Base-by-base conservation (phyloP, 2,329 filamentous ascomycete species). In the Neonectria faginata region DNA sequence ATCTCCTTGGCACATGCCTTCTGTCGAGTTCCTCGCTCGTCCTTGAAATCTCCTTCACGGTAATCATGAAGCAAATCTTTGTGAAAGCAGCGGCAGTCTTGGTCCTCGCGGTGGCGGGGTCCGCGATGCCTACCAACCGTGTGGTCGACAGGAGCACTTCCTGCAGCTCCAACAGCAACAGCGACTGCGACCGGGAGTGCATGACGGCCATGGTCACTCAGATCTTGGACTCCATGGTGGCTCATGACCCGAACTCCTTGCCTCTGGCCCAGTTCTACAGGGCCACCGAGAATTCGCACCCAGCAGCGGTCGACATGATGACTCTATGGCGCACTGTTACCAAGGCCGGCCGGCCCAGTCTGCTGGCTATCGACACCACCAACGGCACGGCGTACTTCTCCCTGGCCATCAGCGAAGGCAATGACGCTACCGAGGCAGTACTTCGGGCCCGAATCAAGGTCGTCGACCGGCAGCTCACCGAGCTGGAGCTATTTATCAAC, bases 201-300 rank as follows among this genome's bases (percentile, higher is more conserved):
- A 27, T 64, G 50, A 51, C 42, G 14, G 14, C 25, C 33, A 55
- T 64, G 8, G 61, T 60, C 33, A 60, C 55, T 3, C 55, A 59
- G 50, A 45, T 64, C 20, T 2, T 64, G 18, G 48, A 60, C 29
- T 60, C 56, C 3, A 60, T 64, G 61, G 61, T 59, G 27, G 56
- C 61, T 5, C 33, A 64, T 5, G 51, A 64, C 25, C 61, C 61
- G 3, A 44, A 55, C 11, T 27, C 25, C 6, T 16, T 64, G 25
- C 61, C 61, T 10, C 11, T 64, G 44, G 61, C 60, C 9, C 12
- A 31, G 5, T 20, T 62, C 33, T 64, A 64, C n/a, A 52, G 45
- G 44, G 61, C 61, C 4, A 64, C 61, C 1, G 61, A 64, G 10
- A 64, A 64, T 55, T 64, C 56, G 31, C 61, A 64, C 44, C 61